Percentiles rank a stretch among this genome's conserved stretches.
phyloP scores from a whole-genome alignment of 2,329 filamentous ascomycete genomes.

The Epichloe sp. region DNA sequence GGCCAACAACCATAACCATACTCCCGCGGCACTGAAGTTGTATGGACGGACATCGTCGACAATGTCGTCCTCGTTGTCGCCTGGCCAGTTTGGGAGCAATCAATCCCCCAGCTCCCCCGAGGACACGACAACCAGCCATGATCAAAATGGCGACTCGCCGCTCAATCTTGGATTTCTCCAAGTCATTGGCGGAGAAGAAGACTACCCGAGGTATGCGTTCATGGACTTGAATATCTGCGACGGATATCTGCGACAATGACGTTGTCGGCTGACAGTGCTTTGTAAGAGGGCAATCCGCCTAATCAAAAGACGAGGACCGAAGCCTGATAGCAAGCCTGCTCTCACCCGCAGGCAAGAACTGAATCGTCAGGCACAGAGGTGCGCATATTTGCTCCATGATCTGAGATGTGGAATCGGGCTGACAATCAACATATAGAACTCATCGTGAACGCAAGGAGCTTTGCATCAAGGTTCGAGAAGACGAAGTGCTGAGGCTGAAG shows the following conservation, averaged over 20 bases:
- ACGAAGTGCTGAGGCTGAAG: conserved; percentile 79
- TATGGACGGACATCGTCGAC: neutral
- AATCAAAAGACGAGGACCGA: conserved; percentile 78
- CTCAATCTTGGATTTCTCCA: conserved; percentile 50
- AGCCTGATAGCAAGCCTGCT: conserved; percentile 91
- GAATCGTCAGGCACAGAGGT: conserved; percentile 93
- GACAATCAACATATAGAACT: conserved; percentile 43
- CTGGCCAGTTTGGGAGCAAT: conserved; percentile 19
- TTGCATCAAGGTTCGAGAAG: conserved; percentile 88
- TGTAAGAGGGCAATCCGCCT: conserved; percentile 63
- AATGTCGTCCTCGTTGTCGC: conserved; percentile 30
- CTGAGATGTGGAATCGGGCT: neutral
- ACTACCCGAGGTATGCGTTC: conserved; percentile 52
- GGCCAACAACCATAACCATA: neutral
- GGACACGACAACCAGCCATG: conserved; percentile 17
- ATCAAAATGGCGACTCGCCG: conserved; percentile 27
- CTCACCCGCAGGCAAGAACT: conserved; percentile 84
- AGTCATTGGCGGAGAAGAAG: conserved; percentile 58
- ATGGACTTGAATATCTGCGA: neutral
- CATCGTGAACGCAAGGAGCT: conserved; percentile 94
- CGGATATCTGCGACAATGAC: neutral
- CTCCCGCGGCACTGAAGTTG: neutral
- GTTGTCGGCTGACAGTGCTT: conserved; percentile 2
- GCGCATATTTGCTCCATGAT: conserved; percentile 15
- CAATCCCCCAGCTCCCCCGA: conserved; percentile 14